Evolutionary conservation across 1,139 yeast genomes (phyloP).

Genomic region (Spencermartinsiella ligniputridi): DNA sequence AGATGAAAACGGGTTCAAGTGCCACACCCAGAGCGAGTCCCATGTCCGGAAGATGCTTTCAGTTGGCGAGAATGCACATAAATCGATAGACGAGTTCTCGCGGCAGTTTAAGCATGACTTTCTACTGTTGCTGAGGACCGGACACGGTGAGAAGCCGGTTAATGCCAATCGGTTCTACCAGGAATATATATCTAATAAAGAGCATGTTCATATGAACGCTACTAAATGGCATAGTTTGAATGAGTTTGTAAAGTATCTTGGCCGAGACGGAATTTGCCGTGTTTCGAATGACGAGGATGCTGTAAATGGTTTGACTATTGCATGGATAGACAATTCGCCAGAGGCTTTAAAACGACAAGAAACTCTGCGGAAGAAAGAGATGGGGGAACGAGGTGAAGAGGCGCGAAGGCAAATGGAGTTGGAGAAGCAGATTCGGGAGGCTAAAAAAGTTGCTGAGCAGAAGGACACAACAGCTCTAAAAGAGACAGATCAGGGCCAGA

Average conservation of each 20-base stretch:
- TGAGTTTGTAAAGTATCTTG: constrained; percentile 63
- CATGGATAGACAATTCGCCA: constrained; percentile 52
- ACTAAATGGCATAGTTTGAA: constrained; percentile 75
- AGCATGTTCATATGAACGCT: constrained; percentile 87
- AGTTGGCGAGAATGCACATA: constrained; percentile 41
- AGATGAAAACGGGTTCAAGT: constrained; percentile 91
- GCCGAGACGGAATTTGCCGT: constrained; percentile 52
- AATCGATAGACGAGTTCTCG: constrained; percentile 58
- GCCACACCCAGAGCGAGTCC: constrained; percentile 74
- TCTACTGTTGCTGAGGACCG: constrained; percentile 52
- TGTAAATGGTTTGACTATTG: constrained; percentile 44
- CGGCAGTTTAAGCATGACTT: constrained; percentile 60
- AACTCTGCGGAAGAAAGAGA: constrained; percentile 35
- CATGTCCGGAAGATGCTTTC: constrained; percentile 56
- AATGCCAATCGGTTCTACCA: constrained; percentile 86
- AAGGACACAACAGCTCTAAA: constrained; percentile 8
- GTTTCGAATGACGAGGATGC: constrained; percentile 45
- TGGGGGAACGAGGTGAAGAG: constrained; percentile 42
- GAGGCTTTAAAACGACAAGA: constrained; percentile 40
- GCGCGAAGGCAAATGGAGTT: constrained; percentile 42
- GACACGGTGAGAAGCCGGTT: constrained; percentile 78
- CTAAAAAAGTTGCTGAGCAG: constrained; percentile 29
- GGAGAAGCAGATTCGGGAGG: constrained; percentile 50
- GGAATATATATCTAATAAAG: constrained; percentile 68
- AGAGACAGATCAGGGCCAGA: constrained; percentile 1